Conservation (phyloP, 202 grass and related monocot species). For the Zoysia matrella region DNA sequence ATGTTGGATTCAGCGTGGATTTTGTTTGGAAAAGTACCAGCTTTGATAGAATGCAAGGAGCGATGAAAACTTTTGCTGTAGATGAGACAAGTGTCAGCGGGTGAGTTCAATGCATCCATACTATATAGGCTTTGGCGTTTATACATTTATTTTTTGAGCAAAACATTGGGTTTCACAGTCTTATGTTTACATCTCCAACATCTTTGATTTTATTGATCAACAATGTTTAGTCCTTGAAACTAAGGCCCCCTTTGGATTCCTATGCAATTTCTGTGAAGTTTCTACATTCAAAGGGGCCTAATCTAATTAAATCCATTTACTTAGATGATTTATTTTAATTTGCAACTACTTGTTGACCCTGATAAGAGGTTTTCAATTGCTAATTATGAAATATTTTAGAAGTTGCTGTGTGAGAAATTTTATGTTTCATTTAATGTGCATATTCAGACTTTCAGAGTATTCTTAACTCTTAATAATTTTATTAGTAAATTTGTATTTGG, state of each 20-base stretch:
- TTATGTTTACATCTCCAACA: not conserved
- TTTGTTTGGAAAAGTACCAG: too few species aligned
- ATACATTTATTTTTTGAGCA: not conserved
- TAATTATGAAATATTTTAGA: not conserved
- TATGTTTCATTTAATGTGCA: not conserved
- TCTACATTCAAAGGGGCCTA: not conserved
- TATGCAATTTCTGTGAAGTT: too few species aligned
- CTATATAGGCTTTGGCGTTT: not conserved
- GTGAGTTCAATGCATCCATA: too few species aligned
- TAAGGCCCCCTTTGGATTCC: too few species aligned
- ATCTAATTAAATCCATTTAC: not conserved
- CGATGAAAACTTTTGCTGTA: too few species aligned
- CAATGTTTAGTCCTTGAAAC: not conserved
- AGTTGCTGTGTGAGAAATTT: not conserved
- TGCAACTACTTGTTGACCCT: not conserved
- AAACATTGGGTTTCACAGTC: not conserved
- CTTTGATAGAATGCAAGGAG: too few species aligned
- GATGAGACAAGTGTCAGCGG: too few species aligned
- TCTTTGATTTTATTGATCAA: not conserved
- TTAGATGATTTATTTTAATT: not conserved
- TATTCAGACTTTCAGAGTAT: not conserved
- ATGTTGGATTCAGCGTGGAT: slow-evolving; percentile 35
- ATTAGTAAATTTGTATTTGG: slow-evolving; percentile 21
- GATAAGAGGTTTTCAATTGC: not conserved
- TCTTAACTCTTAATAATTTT: slow-evolving; percentile 10